Percentiles rank a stretch among this genome's conserved stretches.
Conservation (phyloP, 495 filamentous ascomycete genomes). For the Penicillium canariense region DNA sequence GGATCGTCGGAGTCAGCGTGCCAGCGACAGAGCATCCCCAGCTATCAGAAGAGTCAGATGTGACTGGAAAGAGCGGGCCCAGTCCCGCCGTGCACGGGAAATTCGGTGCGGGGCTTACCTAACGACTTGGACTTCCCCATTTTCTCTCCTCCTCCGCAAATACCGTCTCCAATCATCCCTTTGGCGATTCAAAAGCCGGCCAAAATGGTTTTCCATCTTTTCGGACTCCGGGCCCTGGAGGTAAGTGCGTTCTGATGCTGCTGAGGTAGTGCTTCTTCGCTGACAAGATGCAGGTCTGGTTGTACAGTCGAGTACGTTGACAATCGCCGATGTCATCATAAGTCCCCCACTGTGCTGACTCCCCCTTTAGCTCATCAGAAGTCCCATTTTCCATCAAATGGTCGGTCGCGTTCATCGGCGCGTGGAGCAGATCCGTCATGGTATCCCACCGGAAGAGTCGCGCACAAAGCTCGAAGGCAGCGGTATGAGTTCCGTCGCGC, state of each 20-base stretch:
- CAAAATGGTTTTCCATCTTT: slow-evolving; percentile 20
- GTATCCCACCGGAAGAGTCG: slow-evolving; percentile 55
- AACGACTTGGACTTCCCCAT: slow-evolving; percentile 6
- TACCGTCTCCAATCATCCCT: slow-evolving; percentile 1
- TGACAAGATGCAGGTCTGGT: slow-evolving; percentile 35
- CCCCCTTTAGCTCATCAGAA: slow-evolving; percentile 52
- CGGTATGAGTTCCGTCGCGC: slow-evolving; percentile 36
- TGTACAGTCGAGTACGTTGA: slow-evolving; percentile 39
- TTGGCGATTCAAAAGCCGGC: neutral
- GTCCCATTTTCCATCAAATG: slow-evolving; percentile 57
- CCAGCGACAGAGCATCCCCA: neutral
- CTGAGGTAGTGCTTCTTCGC: slow-evolving; percentile 2
- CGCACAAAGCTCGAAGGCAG: slow-evolving; percentile 52
- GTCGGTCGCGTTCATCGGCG: slow-evolving; percentile 56
- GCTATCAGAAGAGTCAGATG: neutral
- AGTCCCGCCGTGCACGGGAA: slow-evolving; percentile 4
- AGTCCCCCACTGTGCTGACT: slow-evolving; percentile 8
- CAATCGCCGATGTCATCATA: neutral
- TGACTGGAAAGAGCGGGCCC: neutral
- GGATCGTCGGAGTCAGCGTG: neutral
- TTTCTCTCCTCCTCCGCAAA: slow-evolving; percentile 6
- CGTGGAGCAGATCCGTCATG: slow-evolving; percentile 51
- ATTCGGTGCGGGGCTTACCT: slow-evolving; percentile 23
- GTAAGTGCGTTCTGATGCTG: slow-evolving; percentile 11
- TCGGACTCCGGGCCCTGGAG: slow-evolving; percentile 23